Evolutionary conservation across 139 green algal genomes (phyloP), one percentile per base, ranked within the genome.

Genomic region (Coelastrella sp.): DNA sequence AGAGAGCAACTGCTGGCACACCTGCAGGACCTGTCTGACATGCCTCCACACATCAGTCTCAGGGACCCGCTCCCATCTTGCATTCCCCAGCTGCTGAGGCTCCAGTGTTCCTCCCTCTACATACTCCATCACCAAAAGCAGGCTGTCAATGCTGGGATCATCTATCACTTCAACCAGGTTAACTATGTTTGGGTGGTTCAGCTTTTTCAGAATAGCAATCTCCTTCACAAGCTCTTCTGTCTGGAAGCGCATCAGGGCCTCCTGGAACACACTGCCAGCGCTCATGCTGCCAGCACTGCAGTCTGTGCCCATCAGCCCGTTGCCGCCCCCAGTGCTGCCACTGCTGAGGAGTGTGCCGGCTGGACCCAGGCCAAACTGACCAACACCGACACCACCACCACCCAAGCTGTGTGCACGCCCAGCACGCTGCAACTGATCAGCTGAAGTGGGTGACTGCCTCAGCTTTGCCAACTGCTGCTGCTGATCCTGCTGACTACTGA

Each of bases 121-220:
- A 70, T 96, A 94, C 88, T 94, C 92, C 93, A 95, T 95, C 75
- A 96, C 94, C 75, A 96, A 85, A 84, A 96, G 91, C 89, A 96
- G 85, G 76, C 89, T 94, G 89, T 95, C 93, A 3, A 87, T 92
- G 59, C 56, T 72, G 20, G 94, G 94, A 78, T 96, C 93, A 87
- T 96, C 94, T 19, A 96, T 94, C 80, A 94, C 92, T 81, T 94
- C 93, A 19, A 94, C 88, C 17, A 95, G 89, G 80, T 93, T 92
- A 25, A 95, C 91, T n/a, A 96, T 91, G 86, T 96, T 95, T 22
- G 91, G 91, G 91, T 96, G 94, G 25, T 86, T 27, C 25, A 96
- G 88, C 60, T 94, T 93, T 86, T 96, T 96, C 84, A 96, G 87
- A 60, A 96, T 94, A 20, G 93, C 93, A 12, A 95, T 95, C 88